Percentiles rank a stretch among this genome's conserved stretches.
Evolutionary conservation across 2,329 filamentous ascomycete genomes (phyloP).

Genomic region (Paecilomyces formosus): DNA sequence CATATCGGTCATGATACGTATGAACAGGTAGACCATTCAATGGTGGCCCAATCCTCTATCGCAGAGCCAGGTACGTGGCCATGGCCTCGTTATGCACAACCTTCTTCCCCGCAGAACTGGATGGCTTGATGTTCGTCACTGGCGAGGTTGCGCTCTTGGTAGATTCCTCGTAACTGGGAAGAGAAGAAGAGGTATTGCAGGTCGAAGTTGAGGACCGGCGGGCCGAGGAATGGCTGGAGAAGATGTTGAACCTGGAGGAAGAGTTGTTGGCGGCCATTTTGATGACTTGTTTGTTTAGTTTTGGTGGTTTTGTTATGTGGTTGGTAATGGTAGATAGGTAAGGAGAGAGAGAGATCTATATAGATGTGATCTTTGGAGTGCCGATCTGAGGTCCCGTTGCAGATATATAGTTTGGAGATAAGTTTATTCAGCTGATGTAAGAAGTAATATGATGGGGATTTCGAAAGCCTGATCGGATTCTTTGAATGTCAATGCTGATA

Average conservation of each 20-base stretch:
- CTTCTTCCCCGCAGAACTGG: background rate
- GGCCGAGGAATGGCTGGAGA: constrained; percentile 1
- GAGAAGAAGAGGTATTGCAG: background rate
- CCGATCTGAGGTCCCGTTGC: background rate
- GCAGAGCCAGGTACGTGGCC: background rate
- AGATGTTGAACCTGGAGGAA: constrained; percentile 14
- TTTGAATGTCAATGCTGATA: background rate
- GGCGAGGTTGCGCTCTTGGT: background rate
- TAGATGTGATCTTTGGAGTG: background rate
- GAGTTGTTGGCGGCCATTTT: background rate
- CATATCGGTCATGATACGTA: background rate
- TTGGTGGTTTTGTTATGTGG: background rate
- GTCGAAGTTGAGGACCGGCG: background rate
- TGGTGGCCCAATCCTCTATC: background rate
- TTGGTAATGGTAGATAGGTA: background rate
- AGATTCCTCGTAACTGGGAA: background rate
- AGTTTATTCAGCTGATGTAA: background rate
- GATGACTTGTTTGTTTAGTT: background rate
- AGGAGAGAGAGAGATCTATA: too few species aligned
- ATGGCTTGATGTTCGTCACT: background rate
- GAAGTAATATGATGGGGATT: background rate
- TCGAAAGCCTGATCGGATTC: background rate
- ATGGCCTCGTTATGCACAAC: background rate
- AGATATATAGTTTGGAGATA: background rate
- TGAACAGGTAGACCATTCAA: background rate